Conservation (phyloP, 2,329 filamentous ascomycete species). For the Penicillium sp. region DNA sequence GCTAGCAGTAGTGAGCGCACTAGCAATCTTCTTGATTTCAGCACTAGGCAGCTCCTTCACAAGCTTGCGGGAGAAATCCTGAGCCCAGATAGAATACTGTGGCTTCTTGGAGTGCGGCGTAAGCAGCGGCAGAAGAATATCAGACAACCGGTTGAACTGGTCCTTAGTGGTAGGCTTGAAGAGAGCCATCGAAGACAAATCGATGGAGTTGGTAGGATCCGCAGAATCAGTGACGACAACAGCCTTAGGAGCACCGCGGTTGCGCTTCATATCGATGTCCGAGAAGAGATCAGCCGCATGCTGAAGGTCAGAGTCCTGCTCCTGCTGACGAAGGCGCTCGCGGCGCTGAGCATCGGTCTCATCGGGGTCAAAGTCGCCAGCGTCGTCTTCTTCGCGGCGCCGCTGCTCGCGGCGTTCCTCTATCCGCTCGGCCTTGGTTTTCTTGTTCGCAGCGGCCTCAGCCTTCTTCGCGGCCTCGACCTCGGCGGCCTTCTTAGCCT, state of each 20-base stretch:
- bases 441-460: constrained; percentile 86
- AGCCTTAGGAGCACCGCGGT: constrained; percentile 66
- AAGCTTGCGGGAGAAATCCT: constrained; percentile 87
- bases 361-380: constrained; percentile 63
- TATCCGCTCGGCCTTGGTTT: constrained; percentile 83
- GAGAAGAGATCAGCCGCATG: constrained; percentile 93
- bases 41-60: constrained; percentile 85
- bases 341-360: constrained; percentile 74
- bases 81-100: constrained; percentile 86
- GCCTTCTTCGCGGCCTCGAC: constrained; percentile 88
- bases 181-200: constrained; percentile 77
- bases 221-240: constrained; percentile 68
- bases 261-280: constrained; percentile 69
- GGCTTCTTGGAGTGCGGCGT: constrained; percentile 78
- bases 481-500: constrained; percentile 83
- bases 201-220: constrained; percentile 78
- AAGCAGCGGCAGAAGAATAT: constrained; percentile 78
- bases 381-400: constrained; percentile 60
- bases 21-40: constrained; percentile 95
- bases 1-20: constrained; percentile 80
- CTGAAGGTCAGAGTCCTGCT: constrained; percentile 85
- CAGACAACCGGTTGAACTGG: constrained; percentile 80
- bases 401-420: constrained; percentile 74
- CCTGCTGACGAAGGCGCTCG: constrained; percentile 74
- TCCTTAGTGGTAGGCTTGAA: constrained; percentile 89